Conservation (phyloP, 208 protist species). For the Phytomonas sp. region DNA sequence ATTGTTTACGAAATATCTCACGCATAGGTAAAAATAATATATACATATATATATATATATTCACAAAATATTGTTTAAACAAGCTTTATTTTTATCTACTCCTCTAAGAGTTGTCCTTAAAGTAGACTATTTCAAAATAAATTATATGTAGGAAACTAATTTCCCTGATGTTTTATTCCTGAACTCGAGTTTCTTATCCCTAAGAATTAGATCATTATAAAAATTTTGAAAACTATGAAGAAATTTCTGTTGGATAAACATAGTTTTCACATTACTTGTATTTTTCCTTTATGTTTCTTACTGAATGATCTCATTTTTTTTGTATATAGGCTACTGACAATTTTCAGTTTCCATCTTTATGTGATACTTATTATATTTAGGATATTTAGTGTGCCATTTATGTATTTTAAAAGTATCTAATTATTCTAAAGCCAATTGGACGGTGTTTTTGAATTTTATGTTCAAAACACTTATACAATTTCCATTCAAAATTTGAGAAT, state of each 20-base stretch:
- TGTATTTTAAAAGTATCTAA: conserved; percentile 1
- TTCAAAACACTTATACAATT: too few relatives aligned
- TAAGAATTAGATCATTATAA: neutral
- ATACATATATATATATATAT: neutral
- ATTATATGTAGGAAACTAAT: neutral
- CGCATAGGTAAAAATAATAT: neutral
- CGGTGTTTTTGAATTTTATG: neutral
- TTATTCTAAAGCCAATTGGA: conserved; percentile 2
- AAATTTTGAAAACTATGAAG: neutral
- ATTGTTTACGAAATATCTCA: neutral
- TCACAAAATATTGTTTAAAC: conserved; percentile 4
- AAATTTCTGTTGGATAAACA: conserved; percentile 1
- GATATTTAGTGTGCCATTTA: neutral
- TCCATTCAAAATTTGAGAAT: neutral
- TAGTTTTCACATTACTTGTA: neutral
- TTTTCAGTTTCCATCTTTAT: neutral
- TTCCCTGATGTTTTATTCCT: neutral
- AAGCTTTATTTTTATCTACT: neutral
- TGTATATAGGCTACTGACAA: neutral
- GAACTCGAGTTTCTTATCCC: neutral
- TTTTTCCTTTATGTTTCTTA: neutral
- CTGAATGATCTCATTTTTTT: neutral
- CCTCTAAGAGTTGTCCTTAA: neutral
- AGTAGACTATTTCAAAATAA: neutral
- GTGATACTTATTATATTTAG: conserved; percentile 1